Evolutionary conservation across 768 basidiomycete species (phyloP), one percentile per base, ranked within the genome.

Genomic region (Termitomyces sp.): DNA sequence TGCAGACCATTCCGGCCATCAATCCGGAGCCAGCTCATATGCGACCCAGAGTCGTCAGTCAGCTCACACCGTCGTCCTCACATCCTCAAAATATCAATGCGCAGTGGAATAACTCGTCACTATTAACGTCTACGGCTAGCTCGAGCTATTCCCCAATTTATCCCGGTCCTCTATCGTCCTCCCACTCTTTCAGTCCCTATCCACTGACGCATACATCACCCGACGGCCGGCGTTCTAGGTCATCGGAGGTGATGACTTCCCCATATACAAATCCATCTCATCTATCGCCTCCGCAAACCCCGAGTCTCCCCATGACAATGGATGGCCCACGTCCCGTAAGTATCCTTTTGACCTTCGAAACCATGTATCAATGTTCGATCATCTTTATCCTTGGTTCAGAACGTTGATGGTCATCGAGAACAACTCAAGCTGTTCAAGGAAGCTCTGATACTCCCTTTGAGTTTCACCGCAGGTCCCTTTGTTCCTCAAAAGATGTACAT

Each of bases 401-500:
- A 72, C 56, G 67, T 70, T 15, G 78, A 77, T 65, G 72, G 76
- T 6, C 76, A 81, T 69, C 73, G 76, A n/a, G 76, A 83, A 40
- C 81, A 84, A 64, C 65, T 76, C 4, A 69, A 71, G 55, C 71
- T 80, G 56, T 84, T 84, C 68, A 76, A 73, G 57, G 76, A 78
- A 10, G 81, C 78, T 1, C 56, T 76, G 25, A 60, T 48, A 45
- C 71, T 81, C 15, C 79, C 78, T 2, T 72, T 72, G 43, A 69
- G 72, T 32, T 69, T 69, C 34, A 64, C 68, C 45, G 73, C 73
- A 31, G 76, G 79, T 1, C 77, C 78, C n/a, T 86, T 89, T 67
- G 73, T 92, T 14, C 89, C 87, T 10, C 91, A 92, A 70, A 73
- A 66, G 36, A 85, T 88, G 72, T 92, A 92, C 69, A 83, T 83